These are phyloP conservation scores for Ulmus americana DNA, from an alignment of 331 rosid species.

Conservation along the genomic window DNA sequence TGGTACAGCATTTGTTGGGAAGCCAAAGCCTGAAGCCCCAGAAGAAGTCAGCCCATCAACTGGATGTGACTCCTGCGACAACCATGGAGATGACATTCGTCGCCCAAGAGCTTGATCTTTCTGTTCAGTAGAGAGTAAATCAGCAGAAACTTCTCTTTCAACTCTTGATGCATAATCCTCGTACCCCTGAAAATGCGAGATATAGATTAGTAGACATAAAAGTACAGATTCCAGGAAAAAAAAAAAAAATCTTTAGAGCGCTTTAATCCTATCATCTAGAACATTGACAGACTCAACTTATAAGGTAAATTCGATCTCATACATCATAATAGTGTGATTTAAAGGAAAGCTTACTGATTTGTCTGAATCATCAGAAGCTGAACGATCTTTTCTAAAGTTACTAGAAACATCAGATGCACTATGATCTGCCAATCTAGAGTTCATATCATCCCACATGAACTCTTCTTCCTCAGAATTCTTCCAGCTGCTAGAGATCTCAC, in stretches of 20 bases:
- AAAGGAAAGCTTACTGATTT: conserved; percentile 53
- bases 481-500: conserved; percentile 65
- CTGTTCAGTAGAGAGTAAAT: conserved; percentile 33
- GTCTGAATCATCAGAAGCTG: conserved; percentile 62
- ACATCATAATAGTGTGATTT: too few species aligned
- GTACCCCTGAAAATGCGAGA: conserved; percentile 46
- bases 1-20: conserved; percentile 23
- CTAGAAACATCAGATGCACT: conserved; percentile 39
- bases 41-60: conserved; percentile 40
- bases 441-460: conserved; percentile 78
- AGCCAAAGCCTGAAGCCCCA: conserved; percentile 31
- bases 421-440: conserved; percentile 46
- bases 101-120: conserved; percentile 50
- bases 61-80: conserved; percentile 46
- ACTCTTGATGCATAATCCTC: conserved; percentile 42
- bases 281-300: neutral
- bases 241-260: neutral
- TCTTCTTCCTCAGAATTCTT: conserved; percentile 98
- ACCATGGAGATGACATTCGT: conserved; percentile 55
- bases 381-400: conserved; percentile 43
- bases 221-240: neutral
- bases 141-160: conserved; percentile 37
- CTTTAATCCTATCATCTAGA: neutral
- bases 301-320: neutral
- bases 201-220: neutral